Evolutionary conservation across 2,329 filamentous ascomycete genomes (phyloP).

Genomic region (Plectosphaerella cucumerina): DNA sequence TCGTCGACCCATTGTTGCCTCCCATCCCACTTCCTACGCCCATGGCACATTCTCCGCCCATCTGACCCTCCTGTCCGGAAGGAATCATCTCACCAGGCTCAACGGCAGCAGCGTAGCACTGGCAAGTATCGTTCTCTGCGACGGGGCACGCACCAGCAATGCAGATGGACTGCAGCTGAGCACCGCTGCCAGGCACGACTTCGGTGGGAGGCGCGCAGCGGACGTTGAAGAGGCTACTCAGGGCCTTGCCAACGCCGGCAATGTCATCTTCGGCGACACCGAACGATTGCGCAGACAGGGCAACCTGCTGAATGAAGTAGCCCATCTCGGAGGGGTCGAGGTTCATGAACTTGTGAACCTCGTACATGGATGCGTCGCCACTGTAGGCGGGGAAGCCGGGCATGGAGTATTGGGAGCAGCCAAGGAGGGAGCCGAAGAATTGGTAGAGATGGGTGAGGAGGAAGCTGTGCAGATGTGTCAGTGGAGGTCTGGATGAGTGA

Average conservation of each 20-base stretch:
- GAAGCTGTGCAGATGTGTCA: conserved; percentile 28
- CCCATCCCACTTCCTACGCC: conserved; percentile 1
- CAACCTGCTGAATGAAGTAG: conserved; percentile 59
- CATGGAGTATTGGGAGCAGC: conserved; percentile 47
- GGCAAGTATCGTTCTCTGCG: conserved; percentile 40
- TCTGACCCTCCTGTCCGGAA: not conserved
- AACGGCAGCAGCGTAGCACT: conserved; percentile 30
- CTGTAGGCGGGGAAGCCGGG: conserved; percentile 44
- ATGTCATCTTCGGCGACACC: conserved; percentile 53
- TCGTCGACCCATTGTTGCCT: conserved; percentile 13
- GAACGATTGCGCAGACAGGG: conserved; percentile 51
- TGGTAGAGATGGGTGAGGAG: conserved; percentile 59
- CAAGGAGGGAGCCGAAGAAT: conserved; percentile 56
- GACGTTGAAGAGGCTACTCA: conserved; percentile 47
- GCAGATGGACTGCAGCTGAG: conserved; percentile 53
- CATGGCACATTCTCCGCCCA: too few relatives aligned
- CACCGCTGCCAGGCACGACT: conserved; percentile 38
- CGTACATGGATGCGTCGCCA: conserved; percentile 42
- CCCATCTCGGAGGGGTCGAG: conserved; percentile 45
- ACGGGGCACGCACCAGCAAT: conserved; percentile 44
- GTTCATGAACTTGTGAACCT: conserved; percentile 58
- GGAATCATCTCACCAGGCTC: conserved; percentile 6
- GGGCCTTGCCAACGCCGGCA: conserved; percentile 39
- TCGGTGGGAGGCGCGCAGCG: conserved; percentile 42
- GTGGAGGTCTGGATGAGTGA: conserved; percentile 1